Evolutionary conservation across 192 early-diverging fungal species (phyloP).

Genomic region (Backusella liffmaniae): DNA sequence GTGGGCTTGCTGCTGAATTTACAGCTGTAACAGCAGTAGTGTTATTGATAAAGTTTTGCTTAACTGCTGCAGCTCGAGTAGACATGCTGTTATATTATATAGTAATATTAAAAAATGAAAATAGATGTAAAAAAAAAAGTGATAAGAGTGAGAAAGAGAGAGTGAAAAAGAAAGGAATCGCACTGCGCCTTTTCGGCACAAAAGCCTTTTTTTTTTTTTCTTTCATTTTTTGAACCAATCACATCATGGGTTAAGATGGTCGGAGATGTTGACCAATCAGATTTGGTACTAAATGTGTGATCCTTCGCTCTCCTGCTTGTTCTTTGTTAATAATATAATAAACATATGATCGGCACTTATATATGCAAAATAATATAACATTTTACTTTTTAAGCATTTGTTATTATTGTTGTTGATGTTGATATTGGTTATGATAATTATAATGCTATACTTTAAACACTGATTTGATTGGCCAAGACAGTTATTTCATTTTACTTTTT

Average conservation of each 20-base stretch:
- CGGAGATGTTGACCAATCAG: neutral
- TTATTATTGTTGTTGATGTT: neutral
- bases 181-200: neutral
- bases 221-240: neutral
- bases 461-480: neutral
- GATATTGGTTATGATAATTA: no score
- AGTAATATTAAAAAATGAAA: neutral
- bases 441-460: neutral
- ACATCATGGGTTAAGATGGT: neutral
- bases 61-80: neutral
- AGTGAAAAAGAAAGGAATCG: neutral
- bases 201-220: neutral
- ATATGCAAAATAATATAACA: neutral
- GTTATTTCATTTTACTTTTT: neutral
- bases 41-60: neutral
- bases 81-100: neutral
- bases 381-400: neutral
- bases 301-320: neutral
- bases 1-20: neutral
- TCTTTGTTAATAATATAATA: neutral
- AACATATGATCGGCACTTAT: neutral
- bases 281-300: neutral
- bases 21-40: neutral
- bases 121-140: neutral
- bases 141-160: neutral